Percentiles rank a stretch among this genome's conserved stretches.
These are phyloP conservation scores for Phytopythium mirpurense DNA, from an alignment of 352 stramenopile genomes.

Conservation along the genomic window DNA sequence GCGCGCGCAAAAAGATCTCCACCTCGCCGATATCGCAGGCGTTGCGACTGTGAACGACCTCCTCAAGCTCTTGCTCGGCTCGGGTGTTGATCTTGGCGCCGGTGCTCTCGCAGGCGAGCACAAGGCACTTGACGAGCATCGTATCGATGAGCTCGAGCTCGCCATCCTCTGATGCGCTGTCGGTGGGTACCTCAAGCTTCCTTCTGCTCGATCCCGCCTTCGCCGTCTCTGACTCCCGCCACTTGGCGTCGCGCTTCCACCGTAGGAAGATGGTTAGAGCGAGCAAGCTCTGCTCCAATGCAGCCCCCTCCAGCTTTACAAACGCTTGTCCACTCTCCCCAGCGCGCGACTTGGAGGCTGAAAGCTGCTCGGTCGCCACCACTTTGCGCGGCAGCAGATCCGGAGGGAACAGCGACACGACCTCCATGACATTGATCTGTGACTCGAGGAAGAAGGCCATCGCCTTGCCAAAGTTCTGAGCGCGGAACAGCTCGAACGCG, in stretches of 20 bases:
- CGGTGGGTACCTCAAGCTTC: background rate
- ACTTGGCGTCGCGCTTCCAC: slow-evolving; percentile 29
- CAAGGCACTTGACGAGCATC: slow-evolving; percentile 78
- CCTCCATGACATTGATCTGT: slow-evolving; percentile 42
- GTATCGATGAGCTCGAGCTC: slow-evolving; percentile 65
- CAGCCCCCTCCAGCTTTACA: slow-evolving; percentile 28
- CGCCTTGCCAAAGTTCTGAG: slow-evolving; percentile 28
- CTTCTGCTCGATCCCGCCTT: slow-evolving; percentile 7
- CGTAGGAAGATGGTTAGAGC: slow-evolving; percentile 50
- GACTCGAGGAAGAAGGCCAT: slow-evolving; percentile 63
- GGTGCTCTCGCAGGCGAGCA: slow-evolving; percentile 40
- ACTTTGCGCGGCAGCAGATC: slow-evolving; percentile 62
- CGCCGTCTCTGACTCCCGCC: background rate
- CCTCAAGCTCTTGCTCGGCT: slow-evolving; percentile 40
- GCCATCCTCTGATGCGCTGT: background rate
- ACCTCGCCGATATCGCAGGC: slow-evolving; percentile 68
- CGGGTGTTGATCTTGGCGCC: slow-evolving; percentile 25
- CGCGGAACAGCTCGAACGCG: slow-evolving; percentile 49
- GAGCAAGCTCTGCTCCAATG: slow-evolving; percentile 44
- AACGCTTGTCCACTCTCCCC: background rate
- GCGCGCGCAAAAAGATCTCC: slow-evolving; percentile 72
- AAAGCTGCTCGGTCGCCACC: slow-evolving; percentile 7
- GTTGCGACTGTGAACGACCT: slow-evolving; percentile 48
- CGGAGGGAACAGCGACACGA: slow-evolving; percentile 61
- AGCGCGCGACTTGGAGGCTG: background rate